Conservation (phyloP, 768 basidiomycete genomes). For the Suillus tomentosus region DNA sequence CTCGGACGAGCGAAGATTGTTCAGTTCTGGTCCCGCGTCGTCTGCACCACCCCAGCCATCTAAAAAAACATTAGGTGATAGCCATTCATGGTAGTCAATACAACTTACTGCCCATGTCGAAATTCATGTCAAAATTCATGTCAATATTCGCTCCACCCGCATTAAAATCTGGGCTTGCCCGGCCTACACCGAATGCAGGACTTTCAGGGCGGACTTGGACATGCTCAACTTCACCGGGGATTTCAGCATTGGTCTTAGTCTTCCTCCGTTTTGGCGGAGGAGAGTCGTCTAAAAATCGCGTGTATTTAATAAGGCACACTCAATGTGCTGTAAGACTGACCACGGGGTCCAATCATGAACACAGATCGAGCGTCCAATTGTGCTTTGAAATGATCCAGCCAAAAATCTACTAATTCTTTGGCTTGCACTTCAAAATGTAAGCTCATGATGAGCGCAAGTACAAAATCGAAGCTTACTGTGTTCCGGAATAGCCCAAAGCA, state of each 20-base stretch:
- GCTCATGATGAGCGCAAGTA: conserved; percentile 5
- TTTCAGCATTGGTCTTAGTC: conserved; percentile 22
- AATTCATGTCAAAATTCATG: conserved; percentile 24
- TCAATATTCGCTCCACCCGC: conserved; percentile 23
- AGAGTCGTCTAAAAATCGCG: conserved; percentile 33
- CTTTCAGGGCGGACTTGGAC: not conserved
- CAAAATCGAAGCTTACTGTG: conserved; percentile 50
- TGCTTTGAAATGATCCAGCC: conserved; percentile 70
- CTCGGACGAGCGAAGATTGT: conserved; percentile 58
- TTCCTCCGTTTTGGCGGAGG: conserved; percentile 53
- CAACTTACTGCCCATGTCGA: conserved; percentile 26
- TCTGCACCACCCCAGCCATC: conserved; percentile 24
- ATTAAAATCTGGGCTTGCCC: conserved; percentile 4
- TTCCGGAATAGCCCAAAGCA: conserved; percentile 67
- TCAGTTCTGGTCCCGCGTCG: conserved; percentile 21
- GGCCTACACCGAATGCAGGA: not conserved
- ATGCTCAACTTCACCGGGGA: not conserved
- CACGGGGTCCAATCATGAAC: conserved; percentile 14
- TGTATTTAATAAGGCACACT: not conserved
- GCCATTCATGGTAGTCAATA: not conserved
- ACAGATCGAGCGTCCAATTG: conserved; percentile 65
- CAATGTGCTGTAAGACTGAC: not conserved
- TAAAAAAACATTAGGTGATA: conserved; percentile 13
- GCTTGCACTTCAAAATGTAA: conserved; percentile 54
- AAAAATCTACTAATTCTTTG: conserved; percentile 68